Percentiles rank a stretch among this genome's conserved stretches.
Evolutionary conservation across 1,284 basidiomycete genomes (phyloP).

Genomic region (Pascua guehoae): DNA sequence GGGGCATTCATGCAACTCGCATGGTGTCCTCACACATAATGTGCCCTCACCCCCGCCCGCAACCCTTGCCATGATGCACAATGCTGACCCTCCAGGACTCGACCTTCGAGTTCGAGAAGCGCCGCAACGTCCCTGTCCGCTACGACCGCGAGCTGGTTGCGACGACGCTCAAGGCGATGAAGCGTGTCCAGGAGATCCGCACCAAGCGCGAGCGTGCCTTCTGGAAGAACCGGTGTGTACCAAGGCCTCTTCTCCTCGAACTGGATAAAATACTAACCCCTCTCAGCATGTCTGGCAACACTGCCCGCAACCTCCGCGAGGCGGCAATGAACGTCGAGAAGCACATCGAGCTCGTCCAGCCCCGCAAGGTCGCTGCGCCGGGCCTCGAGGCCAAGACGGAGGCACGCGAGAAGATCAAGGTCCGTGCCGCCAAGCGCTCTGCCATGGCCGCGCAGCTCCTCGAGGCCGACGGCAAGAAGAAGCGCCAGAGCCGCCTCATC

Average conservation of each 20-base stretch:
- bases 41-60: too few species aligned
- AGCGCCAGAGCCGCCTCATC: conserved; percentile 62
- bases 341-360: conserved; percentile 67
- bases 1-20: too few species aligned
- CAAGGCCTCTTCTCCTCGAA: background rate
- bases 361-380: conserved; percentile 52
- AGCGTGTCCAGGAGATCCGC: conserved; percentile 90
- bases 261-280: background rate
- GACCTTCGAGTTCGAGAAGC: conserved; percentile 98
- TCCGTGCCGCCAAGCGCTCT: conserved; percentile 60
- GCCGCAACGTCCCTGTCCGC: conserved; percentile 93
- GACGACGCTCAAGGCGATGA: conserved; percentile 97
- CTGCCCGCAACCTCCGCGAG: conserved; percentile 37
- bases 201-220: conserved; percentile 89
- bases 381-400: conserved; percentile 37
- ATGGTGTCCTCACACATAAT: too few species aligned
- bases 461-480: conserved; percentile 56
- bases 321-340: conserved; percentile 56
- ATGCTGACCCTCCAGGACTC: conserved; percentile 65
- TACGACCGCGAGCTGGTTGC: conserved; percentile 93
- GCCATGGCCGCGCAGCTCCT: conserved; percentile 43
- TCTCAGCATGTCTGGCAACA: conserved; percentile 70
- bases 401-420: conserved; percentile 73
- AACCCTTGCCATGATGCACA: background rate
- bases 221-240: conserved; percentile 81